phyloP scores from a whole-genome alignment of 345 rosid species.

The Eucalyptus shirleyi region DNA sequence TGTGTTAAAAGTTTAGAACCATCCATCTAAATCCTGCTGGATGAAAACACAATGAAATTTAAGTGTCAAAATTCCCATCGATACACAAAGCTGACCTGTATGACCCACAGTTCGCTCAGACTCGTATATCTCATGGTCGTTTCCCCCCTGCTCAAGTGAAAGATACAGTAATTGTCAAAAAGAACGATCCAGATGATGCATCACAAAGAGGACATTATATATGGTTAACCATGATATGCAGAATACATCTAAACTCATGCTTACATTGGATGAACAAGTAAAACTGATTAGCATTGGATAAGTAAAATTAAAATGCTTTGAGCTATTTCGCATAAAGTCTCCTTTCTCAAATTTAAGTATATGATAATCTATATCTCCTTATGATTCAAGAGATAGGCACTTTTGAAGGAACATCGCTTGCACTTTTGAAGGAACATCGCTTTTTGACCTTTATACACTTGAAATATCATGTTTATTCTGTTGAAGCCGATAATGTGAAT shows the following conservation, averaged over 20 bases:
- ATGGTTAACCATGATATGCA: neutral
- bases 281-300: neutral
- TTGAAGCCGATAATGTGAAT: neutral
- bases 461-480: neutral
- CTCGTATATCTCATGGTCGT: conserved; percentile 79
- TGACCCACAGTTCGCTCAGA: conserved; percentile 83
- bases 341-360: neutral
- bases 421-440: neutral
- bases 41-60: neutral
- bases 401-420: neutral
- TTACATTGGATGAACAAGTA: neutral
- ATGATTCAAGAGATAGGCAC: neutral
- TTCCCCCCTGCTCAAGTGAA: conserved; percentile 67
- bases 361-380: neutral
- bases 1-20: neutral
- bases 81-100: conserved; percentile 41
- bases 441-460: neutral
- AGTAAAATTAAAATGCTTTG: neutral
- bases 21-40: neutral
- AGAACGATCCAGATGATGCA: neutral
- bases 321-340: neutral
- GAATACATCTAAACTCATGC: neutral
- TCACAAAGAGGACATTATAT: neutral
- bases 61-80: neutral
- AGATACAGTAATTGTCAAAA: neutral